phyloP scores from a whole-genome alignment of 371 early-diverging fungal genomes.

The Dinochytrium kinnereticum region DNA sequence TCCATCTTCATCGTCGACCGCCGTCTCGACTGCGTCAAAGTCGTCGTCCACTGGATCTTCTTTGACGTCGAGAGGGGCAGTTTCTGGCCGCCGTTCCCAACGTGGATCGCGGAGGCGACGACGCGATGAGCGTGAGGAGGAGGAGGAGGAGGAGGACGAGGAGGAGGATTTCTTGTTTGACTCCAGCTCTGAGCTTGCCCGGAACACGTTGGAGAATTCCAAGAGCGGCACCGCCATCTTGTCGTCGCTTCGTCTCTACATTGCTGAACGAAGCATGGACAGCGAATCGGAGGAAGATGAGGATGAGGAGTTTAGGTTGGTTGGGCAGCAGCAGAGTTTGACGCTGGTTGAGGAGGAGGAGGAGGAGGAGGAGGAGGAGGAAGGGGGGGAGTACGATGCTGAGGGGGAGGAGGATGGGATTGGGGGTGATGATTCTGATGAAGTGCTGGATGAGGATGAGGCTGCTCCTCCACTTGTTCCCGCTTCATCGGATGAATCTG shows the following conservation, averaged over 20 bases:
- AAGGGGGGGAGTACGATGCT: background rate
- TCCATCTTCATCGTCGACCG: background rate
- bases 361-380: background rate
- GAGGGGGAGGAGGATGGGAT: background rate
- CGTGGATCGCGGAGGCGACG: no score
- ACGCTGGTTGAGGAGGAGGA: background rate
- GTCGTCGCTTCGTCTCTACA: background rate
- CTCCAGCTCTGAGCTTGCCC: slow-evolving; percentile 1
- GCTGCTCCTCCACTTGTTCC: background rate
- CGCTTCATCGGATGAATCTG: background rate
- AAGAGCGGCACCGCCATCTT: background rate
- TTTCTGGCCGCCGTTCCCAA: no score
- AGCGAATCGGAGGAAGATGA: background rate
- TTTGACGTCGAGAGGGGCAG: background rate
- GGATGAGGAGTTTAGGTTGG: background rate
- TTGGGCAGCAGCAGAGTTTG: background rate
- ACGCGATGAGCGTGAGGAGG: no score
- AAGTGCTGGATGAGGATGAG: background rate
- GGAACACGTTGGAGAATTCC: slow-evolving; percentile 11
- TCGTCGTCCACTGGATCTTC: background rate
- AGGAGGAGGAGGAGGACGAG: no score
- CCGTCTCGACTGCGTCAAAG: background rate
- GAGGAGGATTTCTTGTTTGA: background rate
- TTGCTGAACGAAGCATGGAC: slow-evolving; percentile 1
- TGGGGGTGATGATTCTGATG: background rate